phyloP scores from a whole-genome alignment of 2,329 filamentous ascomycete species.

The Alternaria sp. region DNA sequence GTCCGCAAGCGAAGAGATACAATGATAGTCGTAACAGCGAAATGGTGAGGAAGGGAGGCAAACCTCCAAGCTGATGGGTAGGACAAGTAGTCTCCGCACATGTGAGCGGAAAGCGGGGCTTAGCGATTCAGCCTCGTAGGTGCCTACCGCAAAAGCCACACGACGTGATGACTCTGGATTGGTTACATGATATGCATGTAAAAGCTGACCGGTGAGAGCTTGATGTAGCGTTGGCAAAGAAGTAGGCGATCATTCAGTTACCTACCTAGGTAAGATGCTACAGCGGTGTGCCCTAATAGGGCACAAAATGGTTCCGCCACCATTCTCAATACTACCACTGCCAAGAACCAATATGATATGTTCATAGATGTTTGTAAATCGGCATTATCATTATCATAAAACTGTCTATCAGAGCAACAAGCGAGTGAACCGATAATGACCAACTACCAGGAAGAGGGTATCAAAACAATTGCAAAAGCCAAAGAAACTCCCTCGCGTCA shows the following conservation, averaged over 20 bases:
- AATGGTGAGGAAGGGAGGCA: accelerated
- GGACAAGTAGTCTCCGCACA: too few relatives aligned
- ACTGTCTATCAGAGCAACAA: conserved; percentile 1
- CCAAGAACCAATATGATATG: background rate
- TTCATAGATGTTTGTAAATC: too few relatives aligned
- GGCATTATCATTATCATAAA: conserved; percentile 15
- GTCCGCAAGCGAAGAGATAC: too few relatives aligned
- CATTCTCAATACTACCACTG: background rate
- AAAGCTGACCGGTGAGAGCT: background rate
- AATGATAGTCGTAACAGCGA: too few relatives aligned
- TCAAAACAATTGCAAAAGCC: conserved; percentile 13
- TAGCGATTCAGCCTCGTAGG: too few relatives aligned
- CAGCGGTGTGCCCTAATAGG: accelerated
- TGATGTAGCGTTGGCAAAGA: background rate
- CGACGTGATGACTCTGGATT: too few relatives aligned
- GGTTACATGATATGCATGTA: background rate
- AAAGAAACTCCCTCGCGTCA: background rate
- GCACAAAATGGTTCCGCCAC: too few relatives aligned
- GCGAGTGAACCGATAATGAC: conserved; percentile 16
- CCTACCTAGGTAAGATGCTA: background rate
- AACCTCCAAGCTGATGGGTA: too few relatives aligned
- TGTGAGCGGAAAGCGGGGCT: too few relatives aligned
- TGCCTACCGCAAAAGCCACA: too few relatives aligned
- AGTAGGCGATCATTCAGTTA: background rate
- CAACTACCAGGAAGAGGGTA: conserved; percentile 14